These are phyloP conservation scores for Tuber umbilicatum DNA, from an alignment of 495 filamentous ascomycete species.

Conservation along the genomic window DNA sequence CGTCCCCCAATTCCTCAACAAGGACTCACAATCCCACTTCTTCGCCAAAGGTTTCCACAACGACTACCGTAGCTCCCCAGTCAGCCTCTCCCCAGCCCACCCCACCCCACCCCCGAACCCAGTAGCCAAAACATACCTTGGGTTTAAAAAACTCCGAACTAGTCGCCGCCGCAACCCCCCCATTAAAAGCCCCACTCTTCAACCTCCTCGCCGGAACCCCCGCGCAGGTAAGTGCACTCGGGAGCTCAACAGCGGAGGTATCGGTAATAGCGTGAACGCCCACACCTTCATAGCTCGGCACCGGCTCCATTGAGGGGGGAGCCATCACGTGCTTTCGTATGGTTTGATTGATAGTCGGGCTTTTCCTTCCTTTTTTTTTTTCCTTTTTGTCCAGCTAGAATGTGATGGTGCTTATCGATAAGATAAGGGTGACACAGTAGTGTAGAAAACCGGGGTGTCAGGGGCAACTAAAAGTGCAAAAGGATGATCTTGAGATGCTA, in stretches of 20 bases:
- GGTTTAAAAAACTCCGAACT: conserved; percentile 82
- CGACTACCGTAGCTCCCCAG: conserved; percentile 38
- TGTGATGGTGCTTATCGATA: background rate
- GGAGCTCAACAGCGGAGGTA: conserved; percentile 40
- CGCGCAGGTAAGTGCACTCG: conserved; percentile 63
- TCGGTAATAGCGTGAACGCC: conserved; percentile 31
- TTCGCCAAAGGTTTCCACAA: conserved; percentile 68
- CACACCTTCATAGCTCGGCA: conserved; percentile 17
- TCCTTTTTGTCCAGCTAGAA: background rate
- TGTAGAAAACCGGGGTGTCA: background rate
- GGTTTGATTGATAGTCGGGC: background rate
- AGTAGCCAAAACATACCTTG: conserved; percentile 42
- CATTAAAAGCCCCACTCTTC: conserved; percentile 60
- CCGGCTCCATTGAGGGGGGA: conserved; percentile 21
- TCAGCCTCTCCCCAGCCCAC: conserved; percentile 6
- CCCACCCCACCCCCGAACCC: background rate
- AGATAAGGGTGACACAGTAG: background rate
- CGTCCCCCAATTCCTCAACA: background rate
- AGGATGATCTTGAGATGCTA: background rate
- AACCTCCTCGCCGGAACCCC: conserved; percentile 62
- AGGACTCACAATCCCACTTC: conserved; percentile 67
- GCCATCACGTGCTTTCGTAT: conserved; percentile 10
- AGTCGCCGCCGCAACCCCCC: conserved; percentile 67
- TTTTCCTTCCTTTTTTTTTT: background rate
- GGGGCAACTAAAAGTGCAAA: background rate